These are phyloP conservation scores for Aspergillus haitiensis DNA, from an alignment of 495 filamentous ascomycete species.

Conservation along the genomic window DNA sequence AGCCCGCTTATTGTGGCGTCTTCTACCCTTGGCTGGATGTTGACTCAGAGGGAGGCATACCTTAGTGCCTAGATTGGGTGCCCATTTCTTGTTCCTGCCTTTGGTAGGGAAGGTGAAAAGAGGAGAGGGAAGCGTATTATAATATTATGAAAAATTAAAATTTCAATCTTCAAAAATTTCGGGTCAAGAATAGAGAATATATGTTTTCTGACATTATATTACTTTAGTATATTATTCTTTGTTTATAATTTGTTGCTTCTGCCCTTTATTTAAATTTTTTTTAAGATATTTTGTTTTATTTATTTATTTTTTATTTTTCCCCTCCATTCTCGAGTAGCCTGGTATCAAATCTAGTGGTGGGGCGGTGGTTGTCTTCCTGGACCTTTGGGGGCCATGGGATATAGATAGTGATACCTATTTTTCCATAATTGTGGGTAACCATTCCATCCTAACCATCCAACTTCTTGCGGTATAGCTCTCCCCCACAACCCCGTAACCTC, in stretches of 20 bases:
- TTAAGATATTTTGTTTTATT: not conserved
- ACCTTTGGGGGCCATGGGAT: too few relatives aligned
- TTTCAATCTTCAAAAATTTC: too few relatives aligned
- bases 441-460: constrained; percentile 34
- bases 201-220: not conserved
- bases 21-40: constrained; percentile 77
- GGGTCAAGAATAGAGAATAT: not conserved
- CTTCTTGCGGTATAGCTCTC: constrained; percentile 78
- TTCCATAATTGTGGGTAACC: too few relatives aligned
- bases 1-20: constrained; percentile 74
- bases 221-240: not conserved
- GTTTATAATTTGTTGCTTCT: not conserved
- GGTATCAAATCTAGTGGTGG: too few relatives aligned
- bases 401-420: too few relatives aligned
- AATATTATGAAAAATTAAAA: too few relatives aligned
- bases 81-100: not conserved
- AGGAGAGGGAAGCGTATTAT: too few relatives aligned
- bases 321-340: not conserved
- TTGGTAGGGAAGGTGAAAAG: not conserved
- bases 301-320: not conserved
- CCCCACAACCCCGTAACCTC: constrained; percentile 69
- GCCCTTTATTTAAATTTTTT: not conserved
- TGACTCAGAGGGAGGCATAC: constrained; percentile 53
- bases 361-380: too few relatives aligned
- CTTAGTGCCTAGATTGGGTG: constrained; percentile 23